Evolutionary conservation across 2,329 filamentous ascomycete species (phyloP), one percentile per base, ranked within the genome.

Genomic region (Fusarium secorum): DNA sequence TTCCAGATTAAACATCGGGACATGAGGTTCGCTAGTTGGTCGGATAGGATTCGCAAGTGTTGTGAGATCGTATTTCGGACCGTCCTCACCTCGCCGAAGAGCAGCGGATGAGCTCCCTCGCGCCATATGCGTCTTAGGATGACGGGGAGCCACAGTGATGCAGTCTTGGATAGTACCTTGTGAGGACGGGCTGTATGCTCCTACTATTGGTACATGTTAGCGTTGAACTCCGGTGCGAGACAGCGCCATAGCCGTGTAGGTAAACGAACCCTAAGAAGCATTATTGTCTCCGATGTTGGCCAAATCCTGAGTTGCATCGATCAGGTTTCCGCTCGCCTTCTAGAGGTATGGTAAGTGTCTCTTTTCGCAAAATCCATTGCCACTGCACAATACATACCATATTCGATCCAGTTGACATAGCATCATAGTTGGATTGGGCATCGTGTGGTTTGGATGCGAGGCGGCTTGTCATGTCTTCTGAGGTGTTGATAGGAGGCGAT

Each of bases 231-330:
- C 10, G 8, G 26, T 13, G 4, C 20, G 20, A 8, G 15, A 26
- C 7, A 28, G 20, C 11, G 24, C 42, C 13, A 32, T 46, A 45
- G 26, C 20, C 5, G 38, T 13, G 36, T 24, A 28, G n/a, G 11
- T 15, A 28, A 20, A 18, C 44, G 36, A 52, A 69, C 66, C 51
- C 66, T 69, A 69, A 53, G 60, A 51, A 69, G 49, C 39, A 52
- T 46, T 42, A 5, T 44, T 26, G 20, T n/a, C 24, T 48, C 26
- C 18, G 20, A 44, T 36, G 9, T 18, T 18, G n/a, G 33, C 26
- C 58, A 55, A 39, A 28, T 24, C 24, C 18, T 38, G 11, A 20
- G 28, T n/a, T n/a, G 18, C 7, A 26, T 41, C 26, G 15, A 10
- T 24, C 38, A 44, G 22, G 22, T 30, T 15, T 24, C 20, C 14